Base-by-base conservation (phyloP, 345 rosid species). In the Streptanthus diversifolius region DNA sequence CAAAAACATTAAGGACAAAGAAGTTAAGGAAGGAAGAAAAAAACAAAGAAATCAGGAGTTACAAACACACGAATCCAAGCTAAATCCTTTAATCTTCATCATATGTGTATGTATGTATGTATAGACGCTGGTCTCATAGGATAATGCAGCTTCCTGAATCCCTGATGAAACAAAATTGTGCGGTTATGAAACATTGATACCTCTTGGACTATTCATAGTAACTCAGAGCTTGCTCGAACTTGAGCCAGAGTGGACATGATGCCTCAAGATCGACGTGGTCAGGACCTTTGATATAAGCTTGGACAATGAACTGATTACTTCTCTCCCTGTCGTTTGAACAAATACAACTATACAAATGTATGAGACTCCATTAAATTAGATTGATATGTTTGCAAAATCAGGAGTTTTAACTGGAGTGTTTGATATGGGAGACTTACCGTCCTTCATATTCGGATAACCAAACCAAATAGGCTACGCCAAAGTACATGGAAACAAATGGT, bases 401-500 rank as follows among this genome's bases (percentile, higher is more conserved):
- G 13, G 40, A 33, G 33, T 64, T 36, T 27, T 64, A 36, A 63
- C 36, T 19, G 14, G 41, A 43, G 19, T 6, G 3, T 18, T 55
- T 49, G 10, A 41, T 55, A 17, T 21, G 45, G 51, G 65, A 70
- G 40, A 43, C 83, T 3, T 83, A 91, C 99, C 88, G 77, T 76
- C 96, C 93, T 80, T 95, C 95, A 55, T 91, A 91, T 77, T 82
- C 84, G 12, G 92, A 85, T 82, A 95, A 73, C 90, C 91, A 91
- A 36, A 90, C 83, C 70, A 88, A 63, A 66, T 91, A 91, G 29
- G 97, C 96, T 6, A 92, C 93, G 25, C 96, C 95, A 5, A 89
- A 91, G 83, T 91, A 95, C 88, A 88, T 80, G 15, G 97, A 95
- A 32, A 84, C 86, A 73, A 91, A 91, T 75, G 99, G 99, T 66